Conservation (phyloP, 2,329 filamentous ascomycete genomes). For the Lizonia empirigonia region DNA sequence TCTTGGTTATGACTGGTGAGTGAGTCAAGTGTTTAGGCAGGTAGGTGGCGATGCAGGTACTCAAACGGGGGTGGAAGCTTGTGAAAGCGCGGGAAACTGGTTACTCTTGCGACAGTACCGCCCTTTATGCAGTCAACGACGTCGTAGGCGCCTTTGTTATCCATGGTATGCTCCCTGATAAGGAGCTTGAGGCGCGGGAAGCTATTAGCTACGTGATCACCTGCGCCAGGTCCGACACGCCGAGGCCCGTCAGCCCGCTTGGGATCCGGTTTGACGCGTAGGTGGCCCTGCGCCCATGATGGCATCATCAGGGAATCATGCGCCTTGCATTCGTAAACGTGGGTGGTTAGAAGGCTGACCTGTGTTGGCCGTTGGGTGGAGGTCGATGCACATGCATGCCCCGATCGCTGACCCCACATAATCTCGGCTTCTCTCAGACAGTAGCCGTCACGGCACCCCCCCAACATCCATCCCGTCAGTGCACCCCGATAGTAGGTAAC, state of each 20-base stretch:
- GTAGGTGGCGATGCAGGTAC: slow-evolving; percentile 39
- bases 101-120: slow-evolving; percentile 19
- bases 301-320: slow-evolving; percentile 43
- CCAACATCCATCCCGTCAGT: slow-evolving; percentile 16
- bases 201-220: slow-evolving; percentile 22
- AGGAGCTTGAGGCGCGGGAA: slow-evolving; percentile 33
- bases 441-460: slow-evolving; percentile 30
- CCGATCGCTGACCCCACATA: slow-evolving; percentile 29
- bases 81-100: slow-evolving; percentile 29
- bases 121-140: slow-evolving; percentile 37
- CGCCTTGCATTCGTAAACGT: slow-evolving; percentile 40
- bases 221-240: slow-evolving; percentile 39
- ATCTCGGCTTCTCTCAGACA: slow-evolving; percentile 29
- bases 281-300: slow-evolving; percentile 28
- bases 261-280: slow-evolving; percentile 34
- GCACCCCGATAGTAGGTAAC: too few species aligned
- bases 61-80: slow-evolving; percentile 21
- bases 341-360: slow-evolving; percentile 40
- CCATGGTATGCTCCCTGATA: slow-evolving; percentile 30
- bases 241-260: slow-evolving; percentile 35
- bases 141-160: slow-evolving; percentile 33
- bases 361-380: slow-evolving; percentile 13
- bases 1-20: slow-evolving; percentile 43
- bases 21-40: slow-evolving; percentile 39
- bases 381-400: slow-evolving; percentile 12